Percentiles rank a stretch among this genome's conserved stretches.
Evolutionary conservation across 1,139 yeast species (phyloP).

Genomic region (Blastobotrys ciferrii): DNA sequence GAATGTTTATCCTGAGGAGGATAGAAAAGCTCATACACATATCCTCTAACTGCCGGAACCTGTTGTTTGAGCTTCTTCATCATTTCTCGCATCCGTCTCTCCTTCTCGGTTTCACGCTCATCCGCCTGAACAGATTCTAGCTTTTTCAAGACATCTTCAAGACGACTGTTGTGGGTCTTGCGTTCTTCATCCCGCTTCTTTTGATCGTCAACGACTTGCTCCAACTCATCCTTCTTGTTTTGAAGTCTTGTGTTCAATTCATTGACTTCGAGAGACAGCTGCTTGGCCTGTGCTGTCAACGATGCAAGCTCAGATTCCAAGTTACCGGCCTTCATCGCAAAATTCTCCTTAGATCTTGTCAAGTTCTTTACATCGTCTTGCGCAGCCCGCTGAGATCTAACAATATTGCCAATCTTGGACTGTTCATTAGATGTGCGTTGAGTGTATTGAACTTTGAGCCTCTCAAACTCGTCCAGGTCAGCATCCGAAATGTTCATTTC

Average conservation of each 20-base stretch:
- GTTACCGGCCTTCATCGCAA: slow-evolving; percentile 21
- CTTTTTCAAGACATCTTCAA: slow-evolving; percentile 59
- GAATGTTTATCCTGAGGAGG: slow-evolving; percentile 73
- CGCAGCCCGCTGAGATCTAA: slow-evolving; percentile 30
- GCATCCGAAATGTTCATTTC: slow-evolving; percentile 45
- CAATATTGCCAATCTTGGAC: slow-evolving; percentile 28
- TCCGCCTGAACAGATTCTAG: slow-evolving; percentile 73
- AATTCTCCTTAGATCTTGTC: slow-evolving; percentile 33
- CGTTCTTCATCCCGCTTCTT: slow-evolving; percentile 51
- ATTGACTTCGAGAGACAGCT: slow-evolving; percentile 30
- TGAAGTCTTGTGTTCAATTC: slow-evolving; percentile 28
- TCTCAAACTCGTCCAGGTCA: slow-evolving; percentile 59
- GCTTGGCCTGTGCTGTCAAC: slow-evolving; percentile 20
- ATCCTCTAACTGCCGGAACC: slow-evolving; percentile 80
- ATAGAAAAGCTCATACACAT: slow-evolving; percentile 73
- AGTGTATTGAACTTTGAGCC: slow-evolving; percentile 52
- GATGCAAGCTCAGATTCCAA: slow-evolving; percentile 38
- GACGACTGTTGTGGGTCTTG: slow-evolving; percentile 56
- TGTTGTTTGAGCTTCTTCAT: slow-evolving; percentile 63
- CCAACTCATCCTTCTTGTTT: slow-evolving; percentile 42
- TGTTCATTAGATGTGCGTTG: slow-evolving; percentile 32
- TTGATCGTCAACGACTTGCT: slow-evolving; percentile 45
- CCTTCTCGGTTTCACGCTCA: slow-evolving; percentile 72
- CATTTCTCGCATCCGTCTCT: slow-evolving; percentile 67
- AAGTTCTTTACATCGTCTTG: slow-evolving; percentile 29